These are phyloP conservation scores for Sisymbrium altissimum DNA, from an alignment of 345 rosid genomes.

Conservation along the genomic window DNA sequence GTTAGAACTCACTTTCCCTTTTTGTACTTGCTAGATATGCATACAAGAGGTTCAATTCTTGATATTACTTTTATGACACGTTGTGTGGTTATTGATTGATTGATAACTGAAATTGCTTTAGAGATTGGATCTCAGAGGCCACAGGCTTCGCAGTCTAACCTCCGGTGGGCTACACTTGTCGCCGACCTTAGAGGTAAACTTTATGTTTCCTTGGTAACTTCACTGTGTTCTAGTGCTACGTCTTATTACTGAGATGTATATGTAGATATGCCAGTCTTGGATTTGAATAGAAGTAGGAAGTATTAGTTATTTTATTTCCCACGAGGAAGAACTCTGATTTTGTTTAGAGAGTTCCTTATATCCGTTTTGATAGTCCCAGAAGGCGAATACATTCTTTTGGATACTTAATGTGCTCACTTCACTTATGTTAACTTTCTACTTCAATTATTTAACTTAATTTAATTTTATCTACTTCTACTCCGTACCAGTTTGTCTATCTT, in stretches of 20 bases:
- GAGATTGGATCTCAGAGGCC: slow-evolving; percentile 99
- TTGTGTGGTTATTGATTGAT: slow-evolving; percentile 16
- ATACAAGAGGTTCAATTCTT: not conserved
- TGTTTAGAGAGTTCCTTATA: not conserved
- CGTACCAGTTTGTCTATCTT: slow-evolving; percentile 90
- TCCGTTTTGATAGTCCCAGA: not conserved
- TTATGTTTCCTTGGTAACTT: not conserved
- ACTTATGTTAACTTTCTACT: not conserved
- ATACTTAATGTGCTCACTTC: not conserved
- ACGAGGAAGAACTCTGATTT: not conserved
- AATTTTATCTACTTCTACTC: slow-evolving; percentile 14
- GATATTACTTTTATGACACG: not conserved
- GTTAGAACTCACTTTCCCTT: slow-evolving; percentile 43
- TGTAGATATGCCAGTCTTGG: not conserved
- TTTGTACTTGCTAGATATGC: not conserved
- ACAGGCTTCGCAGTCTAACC: slow-evolving; percentile 74
- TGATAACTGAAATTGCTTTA: slow-evolving; percentile 34
- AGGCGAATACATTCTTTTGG: not conserved
- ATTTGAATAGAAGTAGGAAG: slow-evolving; percentile 6
- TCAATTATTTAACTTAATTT: not conserved
- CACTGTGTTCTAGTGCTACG: slow-evolving; percentile 9
- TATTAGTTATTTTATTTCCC: not conserved
- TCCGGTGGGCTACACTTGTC: slow-evolving; percentile 78
- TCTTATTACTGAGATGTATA: not conserved
- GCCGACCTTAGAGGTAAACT: slow-evolving; percentile 79